phyloP scores from a whole-genome alignment of 129 eudicot genomes.

The Ambrosia trifida region DNA sequence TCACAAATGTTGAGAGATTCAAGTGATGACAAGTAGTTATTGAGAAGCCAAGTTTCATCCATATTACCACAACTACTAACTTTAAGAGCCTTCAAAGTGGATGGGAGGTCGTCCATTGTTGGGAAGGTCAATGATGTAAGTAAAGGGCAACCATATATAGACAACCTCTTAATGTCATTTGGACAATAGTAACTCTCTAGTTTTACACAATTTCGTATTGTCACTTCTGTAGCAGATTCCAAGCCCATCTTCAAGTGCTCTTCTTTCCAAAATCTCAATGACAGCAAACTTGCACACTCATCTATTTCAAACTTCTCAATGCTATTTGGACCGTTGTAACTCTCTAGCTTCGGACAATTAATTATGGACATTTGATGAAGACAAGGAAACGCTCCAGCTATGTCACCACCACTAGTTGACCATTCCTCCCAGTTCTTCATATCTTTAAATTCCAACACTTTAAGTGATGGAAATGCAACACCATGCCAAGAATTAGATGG shows the following conservation, averaged over 20 bases:
- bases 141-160: not conserved
- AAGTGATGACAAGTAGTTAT: too few species aligned
- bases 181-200: constrained; percentile 25
- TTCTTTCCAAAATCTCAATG: not conserved
- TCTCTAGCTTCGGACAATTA: too few species aligned
- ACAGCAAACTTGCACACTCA: not conserved
- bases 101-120: not conserved
- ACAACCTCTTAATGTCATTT: constrained; percentile 20
- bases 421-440: constrained; percentile 14
- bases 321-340: too few species aligned
- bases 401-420: too few species aligned
- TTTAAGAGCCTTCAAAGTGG: constrained; percentile 7
- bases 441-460: constrained; percentile 17
- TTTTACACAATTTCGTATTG: not conserved
- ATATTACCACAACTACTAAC: not conserved
- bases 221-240: not conserved
- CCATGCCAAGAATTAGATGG: not conserved
- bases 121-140: constrained; percentile 18
- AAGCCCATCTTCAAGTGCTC: not conserved
- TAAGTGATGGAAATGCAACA: constrained; percentile 37
- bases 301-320: not conserved
- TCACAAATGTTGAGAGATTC: too few species aligned
- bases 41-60: constrained; percentile 6
- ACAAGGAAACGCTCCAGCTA: too few species aligned
- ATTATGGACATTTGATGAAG: too few species aligned